Evolutionary conservation across 169 alveolate species (phyloP).

Genomic region (Perkinsus chesapeaki): DNA sequence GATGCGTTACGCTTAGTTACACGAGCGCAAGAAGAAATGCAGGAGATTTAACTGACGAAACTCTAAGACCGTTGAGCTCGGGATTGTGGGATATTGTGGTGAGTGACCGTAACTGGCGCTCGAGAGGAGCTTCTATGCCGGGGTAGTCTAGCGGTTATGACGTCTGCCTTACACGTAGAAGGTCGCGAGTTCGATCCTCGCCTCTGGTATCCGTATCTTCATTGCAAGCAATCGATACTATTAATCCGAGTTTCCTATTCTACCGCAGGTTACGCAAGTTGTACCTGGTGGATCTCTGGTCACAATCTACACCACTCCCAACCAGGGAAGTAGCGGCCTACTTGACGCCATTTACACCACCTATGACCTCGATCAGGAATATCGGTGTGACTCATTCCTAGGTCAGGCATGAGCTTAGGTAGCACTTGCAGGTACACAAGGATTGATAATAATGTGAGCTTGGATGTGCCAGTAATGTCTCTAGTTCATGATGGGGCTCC

Average conservation of each 20-base stretch:
- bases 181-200: constrained; percentile 69
- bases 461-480: neutral
- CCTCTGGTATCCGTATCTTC: constrained; percentile 23
- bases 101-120: neutral
- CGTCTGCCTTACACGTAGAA: constrained; percentile 68
- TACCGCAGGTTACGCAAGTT: neutral
- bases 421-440: neutral
- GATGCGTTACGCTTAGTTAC: neutral
- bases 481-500: neutral
- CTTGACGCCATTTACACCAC: neutral
- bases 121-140: constrained; percentile 27
- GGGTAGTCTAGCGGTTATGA: constrained; percentile 67
- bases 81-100: neutral
- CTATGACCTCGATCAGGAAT: neutral
- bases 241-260: too few relatives aligned
- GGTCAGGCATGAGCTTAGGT: neutral
- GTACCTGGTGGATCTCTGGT: neutral
- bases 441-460: neutral
- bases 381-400: neutral
- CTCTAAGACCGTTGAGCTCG: neutral
- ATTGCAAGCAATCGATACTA: too few relatives aligned
- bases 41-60: neutral
- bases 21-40: neutral
- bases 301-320: neutral
- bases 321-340: neutral